Evolutionary conservation across 2,329 filamentous ascomycete species (phyloP).

Genomic region (Graphiopsis chlorocephala): DNA sequence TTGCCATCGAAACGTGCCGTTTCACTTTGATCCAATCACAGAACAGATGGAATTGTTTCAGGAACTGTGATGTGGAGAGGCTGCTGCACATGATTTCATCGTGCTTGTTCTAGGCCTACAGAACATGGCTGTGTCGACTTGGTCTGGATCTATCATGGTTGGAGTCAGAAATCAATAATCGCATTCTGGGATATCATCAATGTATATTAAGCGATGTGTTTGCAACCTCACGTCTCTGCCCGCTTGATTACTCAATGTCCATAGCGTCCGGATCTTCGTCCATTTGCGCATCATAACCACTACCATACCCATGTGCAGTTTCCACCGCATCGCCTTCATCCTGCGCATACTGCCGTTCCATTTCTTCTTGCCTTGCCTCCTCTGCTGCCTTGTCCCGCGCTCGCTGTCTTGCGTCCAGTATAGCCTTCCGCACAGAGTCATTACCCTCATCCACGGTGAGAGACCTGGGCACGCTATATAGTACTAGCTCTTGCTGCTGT

Average conservation of each 20-base stretch:
- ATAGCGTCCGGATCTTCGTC: slow-evolving; percentile 61
- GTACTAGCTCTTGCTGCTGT: slow-evolving; percentile 65
- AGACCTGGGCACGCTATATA: slow-evolving; percentile 78
- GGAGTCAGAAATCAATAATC: neutral
- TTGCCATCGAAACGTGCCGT: neutral
- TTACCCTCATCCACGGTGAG: slow-evolving; percentile 73
- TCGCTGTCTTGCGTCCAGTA: slow-evolving; percentile 73
- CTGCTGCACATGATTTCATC: neutral
- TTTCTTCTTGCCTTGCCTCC: slow-evolving; percentile 32
- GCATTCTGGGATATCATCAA: neutral
- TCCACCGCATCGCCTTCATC: slow-evolving; percentile 24
- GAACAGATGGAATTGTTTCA: neutral
- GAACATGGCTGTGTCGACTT: neutral
- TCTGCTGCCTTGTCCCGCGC: slow-evolving; percentile 53
- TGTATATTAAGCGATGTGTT: neutral
- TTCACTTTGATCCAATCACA: neutral
- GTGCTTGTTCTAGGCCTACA: neutral
- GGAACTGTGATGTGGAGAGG: neutral
- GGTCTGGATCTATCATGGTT: neutral
- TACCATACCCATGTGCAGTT: slow-evolving; percentile 35
- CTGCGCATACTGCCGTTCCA: slow-evolving; percentile 31
- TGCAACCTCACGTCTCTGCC: neutral
- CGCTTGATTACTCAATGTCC: slow-evolving; percentile 52
- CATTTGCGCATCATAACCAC: slow-evolving; percentile 26
- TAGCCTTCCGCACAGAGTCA: slow-evolving; percentile 72